Evolutionary conservation across 371 early-diverging fungal species (phyloP), one percentile per base, ranked within the genome.

Genomic region (Mortierella sp.): DNA sequence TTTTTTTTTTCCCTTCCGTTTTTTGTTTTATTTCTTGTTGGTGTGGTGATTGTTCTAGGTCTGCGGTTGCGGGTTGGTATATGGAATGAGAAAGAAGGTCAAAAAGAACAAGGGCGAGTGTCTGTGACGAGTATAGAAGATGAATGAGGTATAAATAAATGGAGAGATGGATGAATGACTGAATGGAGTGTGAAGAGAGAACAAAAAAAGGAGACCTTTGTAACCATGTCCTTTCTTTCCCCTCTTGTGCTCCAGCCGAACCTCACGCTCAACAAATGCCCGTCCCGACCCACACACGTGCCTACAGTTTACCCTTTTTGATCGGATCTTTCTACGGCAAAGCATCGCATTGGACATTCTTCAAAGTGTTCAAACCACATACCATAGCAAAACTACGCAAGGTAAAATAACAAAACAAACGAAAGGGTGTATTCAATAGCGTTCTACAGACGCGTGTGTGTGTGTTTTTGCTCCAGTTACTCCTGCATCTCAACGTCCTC

Each of bases 401-500:
- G n/a, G 55, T 55, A 31, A 60, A 31, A 14, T 28, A 3, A 28
- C 26, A 24, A 57, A 57, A 57, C 9, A 31, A 31, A 7, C 14
- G n/a, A 14, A 19, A 38, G 42, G 42, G 63, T 63, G 34, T 63
- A 63, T 63, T 63, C 63, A 63, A 31, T 60, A 38, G 44, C 3
- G 24, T 68, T 24, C 63, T 63, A 38, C 42, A 24, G 44, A 31
- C 38, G 31, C 31, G 68, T 21, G 34, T n/a, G 55, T 7, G 9
- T n/a, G 68, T 21, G 34, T n/a, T 24, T 7, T 0, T n/a, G 10
- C 10, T 68, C 24, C 24, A 21, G 44, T 31, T 70, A 84, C 78
- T 80, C 78, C 34, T 77, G 79, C 85, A 85, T 82, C 76, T 87
- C 88, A 42, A 83, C 83, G 70, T 88, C 88, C 24, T 88, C 90